phyloP scores from a whole-genome alignment of 495 filamentous ascomycete species.

The Cladorrhinum samala region DNA sequence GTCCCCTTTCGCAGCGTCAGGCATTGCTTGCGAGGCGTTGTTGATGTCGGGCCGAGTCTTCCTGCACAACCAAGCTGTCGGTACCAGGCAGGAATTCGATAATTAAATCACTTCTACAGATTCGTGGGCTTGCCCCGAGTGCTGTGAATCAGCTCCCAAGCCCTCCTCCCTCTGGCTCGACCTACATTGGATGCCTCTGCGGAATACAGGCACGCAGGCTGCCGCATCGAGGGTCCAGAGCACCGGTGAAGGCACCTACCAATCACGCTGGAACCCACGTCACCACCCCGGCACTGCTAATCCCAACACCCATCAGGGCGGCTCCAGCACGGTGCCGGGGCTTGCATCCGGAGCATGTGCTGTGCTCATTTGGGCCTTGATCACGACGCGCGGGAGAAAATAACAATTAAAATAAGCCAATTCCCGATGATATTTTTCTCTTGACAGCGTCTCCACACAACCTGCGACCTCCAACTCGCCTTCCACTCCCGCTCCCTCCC shows the following conservation, averaged over 20 bases:
- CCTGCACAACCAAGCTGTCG: not conserved
- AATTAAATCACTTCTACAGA: too few relatives aligned
- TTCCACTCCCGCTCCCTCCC: slow-evolving; percentile 6
- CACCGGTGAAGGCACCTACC: not conserved
- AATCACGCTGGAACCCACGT: slow-evolving; percentile 15
- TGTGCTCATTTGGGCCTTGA: slow-evolving; percentile 18
- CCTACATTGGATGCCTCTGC: slow-evolving; percentile 3
- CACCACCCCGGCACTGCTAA: slow-evolving; percentile 15
- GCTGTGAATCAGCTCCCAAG: not conserved
- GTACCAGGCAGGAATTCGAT: not conserved
- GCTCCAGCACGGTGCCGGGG: slow-evolving; percentile 18
- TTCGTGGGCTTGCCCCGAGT: too few relatives aligned
- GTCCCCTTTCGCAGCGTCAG: not conserved
- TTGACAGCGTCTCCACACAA: not conserved
- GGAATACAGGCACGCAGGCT: not conserved
- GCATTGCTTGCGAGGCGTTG: not conserved
- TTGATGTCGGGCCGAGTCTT: not conserved
- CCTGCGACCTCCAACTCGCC: slow-evolving; percentile 5
- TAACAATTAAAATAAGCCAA: slow-evolving; percentile 17
- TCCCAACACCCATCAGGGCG: slow-evolving; percentile 11
- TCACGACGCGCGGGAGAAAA: slow-evolving; percentile 16
- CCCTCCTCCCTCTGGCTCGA: not conserved
- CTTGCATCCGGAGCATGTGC: slow-evolving; percentile 13
- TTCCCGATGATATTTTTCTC: slow-evolving; percentile 14
- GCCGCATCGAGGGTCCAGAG: not conserved